Conservation (phyloP, 768 basidiomycete genomes). For the Crucibulum laeve region DNA sequence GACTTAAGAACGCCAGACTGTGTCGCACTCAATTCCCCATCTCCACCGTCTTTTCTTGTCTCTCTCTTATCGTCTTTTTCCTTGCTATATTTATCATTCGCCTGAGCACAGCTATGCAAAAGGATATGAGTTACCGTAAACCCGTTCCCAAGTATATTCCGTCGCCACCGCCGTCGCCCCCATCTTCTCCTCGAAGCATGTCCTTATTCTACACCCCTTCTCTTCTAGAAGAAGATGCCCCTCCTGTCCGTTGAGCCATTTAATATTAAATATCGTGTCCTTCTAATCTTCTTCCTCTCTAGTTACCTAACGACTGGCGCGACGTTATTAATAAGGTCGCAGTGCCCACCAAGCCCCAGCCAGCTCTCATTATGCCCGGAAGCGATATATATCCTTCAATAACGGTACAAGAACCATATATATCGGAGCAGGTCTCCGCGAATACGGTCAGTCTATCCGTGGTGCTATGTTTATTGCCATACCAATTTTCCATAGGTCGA, state of each 20-base stretch:
- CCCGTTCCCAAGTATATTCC: conserved; percentile 67
- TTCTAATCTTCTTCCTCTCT: not conserved
- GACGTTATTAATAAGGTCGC: conserved; percentile 19
- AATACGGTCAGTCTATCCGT: not conserved
- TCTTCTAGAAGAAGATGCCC: conserved; percentile 3
- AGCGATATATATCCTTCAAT: not conserved
- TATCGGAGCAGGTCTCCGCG: not conserved
- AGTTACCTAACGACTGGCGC: conserved; percentile 33
- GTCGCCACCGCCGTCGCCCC: conserved; percentile 51
- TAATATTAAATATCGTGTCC: not conserved
- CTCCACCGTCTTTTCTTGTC: conserved; percentile 5
- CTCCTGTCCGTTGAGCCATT: conserved; percentile 8
- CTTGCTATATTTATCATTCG: conserved; percentile 5
- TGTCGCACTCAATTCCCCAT: not conserved
- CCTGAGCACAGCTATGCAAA: conserved; percentile 17
- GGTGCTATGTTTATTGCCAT: not conserved
- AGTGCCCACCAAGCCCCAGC: not conserved
- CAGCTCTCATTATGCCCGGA: not conserved
- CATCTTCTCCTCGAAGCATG: conserved; percentile 3
- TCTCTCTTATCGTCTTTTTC: conserved; percentile 1
- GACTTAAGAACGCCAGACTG: not conserved
- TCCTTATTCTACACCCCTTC: not conserved
- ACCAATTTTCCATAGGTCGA: not conserved
- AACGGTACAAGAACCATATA: not conserved
- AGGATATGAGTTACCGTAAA: conserved; percentile 62